phyloP scores from a whole-genome alignment of 352 stramenopile genomes.

The Globisporangium alternatum region DNA sequence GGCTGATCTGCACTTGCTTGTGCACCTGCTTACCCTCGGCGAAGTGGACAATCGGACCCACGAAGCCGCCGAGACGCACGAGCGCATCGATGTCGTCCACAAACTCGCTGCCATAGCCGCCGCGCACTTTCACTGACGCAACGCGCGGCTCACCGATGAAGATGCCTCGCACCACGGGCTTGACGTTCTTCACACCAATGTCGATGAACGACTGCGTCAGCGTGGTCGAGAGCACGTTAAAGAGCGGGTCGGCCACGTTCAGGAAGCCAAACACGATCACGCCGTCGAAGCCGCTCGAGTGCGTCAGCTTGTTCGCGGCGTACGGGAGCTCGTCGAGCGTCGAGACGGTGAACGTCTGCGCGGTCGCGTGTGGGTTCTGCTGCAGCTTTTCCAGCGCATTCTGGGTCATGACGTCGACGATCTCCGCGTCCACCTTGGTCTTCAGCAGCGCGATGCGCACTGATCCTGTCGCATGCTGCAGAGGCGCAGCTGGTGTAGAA shows the following conservation, averaged over 20 bases:
- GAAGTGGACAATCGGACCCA: slow-evolving; percentile 15
- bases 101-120: slow-evolving; percentile 67
- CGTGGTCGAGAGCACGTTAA: slow-evolving; percentile 48
- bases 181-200: slow-evolving; percentile 79
- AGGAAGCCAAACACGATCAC: slow-evolving; percentile 83
- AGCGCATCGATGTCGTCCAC: slow-evolving; percentile 57
- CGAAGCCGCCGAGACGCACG: slow-evolving; percentile 48
- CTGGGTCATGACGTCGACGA: slow-evolving; percentile 67
- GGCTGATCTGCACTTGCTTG: slow-evolving; percentile 60
- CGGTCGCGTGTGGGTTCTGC: slow-evolving; percentile 27
- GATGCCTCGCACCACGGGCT: slow-evolving; percentile 70
- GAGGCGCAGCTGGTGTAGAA: slow-evolving; percentile 10
- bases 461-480: slow-evolving; percentile 1
- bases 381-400: slow-evolving; percentile 57
- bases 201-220: slow-evolving; percentile 78
- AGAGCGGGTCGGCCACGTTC: slow-evolving; percentile 62
- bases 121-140: slow-evolving; percentile 70
- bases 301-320: slow-evolving; percentile 76
- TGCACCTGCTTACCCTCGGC: slow-evolving; percentile 32
- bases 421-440: slow-evolving; percentile 65
- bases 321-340: slow-evolving; percentile 80
- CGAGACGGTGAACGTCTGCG: slow-evolving; percentile 71
- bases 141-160: slow-evolving; percentile 75
- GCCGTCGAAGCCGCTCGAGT: slow-evolving; percentile 62
- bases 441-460: slow-evolving; percentile 76